Percentiles rank a stretch among this genome's conserved stretches.
Evolutionary conservation across 2,329 filamentous ascomycete genomes (phyloP).

Genomic region (Aspergillus latus): DNA sequence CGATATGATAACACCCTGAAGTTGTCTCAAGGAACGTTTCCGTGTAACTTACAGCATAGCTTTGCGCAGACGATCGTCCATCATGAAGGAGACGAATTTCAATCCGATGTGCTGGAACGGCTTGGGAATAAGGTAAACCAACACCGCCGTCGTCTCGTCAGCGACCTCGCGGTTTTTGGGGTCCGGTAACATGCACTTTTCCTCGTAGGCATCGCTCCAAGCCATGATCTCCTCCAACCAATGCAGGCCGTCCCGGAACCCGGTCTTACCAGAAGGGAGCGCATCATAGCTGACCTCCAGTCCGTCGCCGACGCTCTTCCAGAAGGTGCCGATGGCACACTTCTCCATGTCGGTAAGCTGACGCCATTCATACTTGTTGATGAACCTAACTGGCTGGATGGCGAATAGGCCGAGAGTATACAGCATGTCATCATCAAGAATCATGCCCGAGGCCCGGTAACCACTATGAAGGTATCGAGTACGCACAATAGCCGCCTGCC

Average conservation of each 20-base stretch:
- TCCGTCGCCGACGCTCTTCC: slow-evolving; percentile 69
- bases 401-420: slow-evolving; percentile 67
- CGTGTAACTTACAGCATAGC: slow-evolving; percentile 61
- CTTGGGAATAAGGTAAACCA: slow-evolving; percentile 57
- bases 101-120: slow-evolving; percentile 48
- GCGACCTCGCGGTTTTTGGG: slow-evolving; percentile 54
- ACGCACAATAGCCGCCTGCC: slow-evolving; percentile 56
- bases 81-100: slow-evolving; percentile 57
- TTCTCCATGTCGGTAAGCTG: slow-evolving; percentile 64
- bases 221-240: slow-evolving; percentile 53
- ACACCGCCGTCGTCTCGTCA: slow-evolving; percentile 59
- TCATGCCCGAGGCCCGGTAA: slow-evolving; percentile 60
- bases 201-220: slow-evolving; percentile 61
- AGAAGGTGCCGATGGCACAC: slow-evolving; percentile 67
- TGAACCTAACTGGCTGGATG: slow-evolving; percentile 64
- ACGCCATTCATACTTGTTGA: slow-evolving; percentile 69
- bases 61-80: slow-evolving; percentile 63
- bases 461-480: slow-evolving; percentile 64
- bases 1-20: too few relatives aligned
- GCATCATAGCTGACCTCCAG: slow-evolving; percentile 60
- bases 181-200: slow-evolving; percentile 56
- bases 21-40: not conserved
- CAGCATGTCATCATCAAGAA: slow-evolving; percentile 62
- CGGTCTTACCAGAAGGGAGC: slow-evolving; percentile 44
- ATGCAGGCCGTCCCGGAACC: slow-evolving; percentile 52